Conservation (phyloP, 352 stramenopile species). For the Phytopythium litorale region DNA sequence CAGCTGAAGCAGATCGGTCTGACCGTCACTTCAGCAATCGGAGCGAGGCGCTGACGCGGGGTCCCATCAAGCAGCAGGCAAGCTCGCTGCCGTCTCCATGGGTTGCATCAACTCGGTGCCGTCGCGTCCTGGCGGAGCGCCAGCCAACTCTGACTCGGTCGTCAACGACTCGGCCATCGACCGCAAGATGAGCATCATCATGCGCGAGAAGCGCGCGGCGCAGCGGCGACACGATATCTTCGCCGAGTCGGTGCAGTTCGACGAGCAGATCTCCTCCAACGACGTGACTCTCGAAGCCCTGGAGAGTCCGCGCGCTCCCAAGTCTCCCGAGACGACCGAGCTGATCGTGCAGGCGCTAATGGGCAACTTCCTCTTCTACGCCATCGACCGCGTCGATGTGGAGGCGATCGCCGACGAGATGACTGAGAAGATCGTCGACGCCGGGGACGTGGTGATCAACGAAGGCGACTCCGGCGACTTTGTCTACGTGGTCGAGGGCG, state of each 20-base stretch:
- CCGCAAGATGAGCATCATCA: constrained; percentile 49
- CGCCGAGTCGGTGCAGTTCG: constrained; percentile 63
- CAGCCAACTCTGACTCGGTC: constrained; percentile 40
- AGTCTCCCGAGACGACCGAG: constrained; percentile 35
- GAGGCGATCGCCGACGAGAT: constrained; percentile 55
- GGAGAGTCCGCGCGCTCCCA: constrained; percentile 17
- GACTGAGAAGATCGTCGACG: constrained; percentile 32
- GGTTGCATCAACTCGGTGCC: constrained; percentile 64
- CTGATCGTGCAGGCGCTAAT: constrained; percentile 56
- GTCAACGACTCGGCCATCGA: constrained; percentile 31
- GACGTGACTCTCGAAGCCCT: constrained; percentile 1
- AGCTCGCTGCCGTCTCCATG: constrained; percentile 17
- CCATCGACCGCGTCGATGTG: constrained; percentile 46
- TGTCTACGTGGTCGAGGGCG: constrained; percentile 79
- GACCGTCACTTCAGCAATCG: constrained; percentile 6
- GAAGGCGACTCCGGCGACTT: constrained; percentile 71
- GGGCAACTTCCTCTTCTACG: constrained; percentile 70
- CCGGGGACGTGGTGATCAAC: constrained; percentile 47
- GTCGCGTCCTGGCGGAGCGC: constrained; percentile 20
- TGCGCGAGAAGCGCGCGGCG: constrained; percentile 66
- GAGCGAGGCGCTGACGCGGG: neutral
- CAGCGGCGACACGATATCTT: constrained; percentile 64
- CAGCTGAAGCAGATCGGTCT: neutral
- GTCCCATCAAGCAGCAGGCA: neutral
- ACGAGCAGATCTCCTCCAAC: constrained; percentile 13